Evolutionary conservation across 2,329 filamentous ascomycete genomes (phyloP), one percentile per base, ranked within the genome.

Genomic region (Graphilbum fragrans): DNA sequence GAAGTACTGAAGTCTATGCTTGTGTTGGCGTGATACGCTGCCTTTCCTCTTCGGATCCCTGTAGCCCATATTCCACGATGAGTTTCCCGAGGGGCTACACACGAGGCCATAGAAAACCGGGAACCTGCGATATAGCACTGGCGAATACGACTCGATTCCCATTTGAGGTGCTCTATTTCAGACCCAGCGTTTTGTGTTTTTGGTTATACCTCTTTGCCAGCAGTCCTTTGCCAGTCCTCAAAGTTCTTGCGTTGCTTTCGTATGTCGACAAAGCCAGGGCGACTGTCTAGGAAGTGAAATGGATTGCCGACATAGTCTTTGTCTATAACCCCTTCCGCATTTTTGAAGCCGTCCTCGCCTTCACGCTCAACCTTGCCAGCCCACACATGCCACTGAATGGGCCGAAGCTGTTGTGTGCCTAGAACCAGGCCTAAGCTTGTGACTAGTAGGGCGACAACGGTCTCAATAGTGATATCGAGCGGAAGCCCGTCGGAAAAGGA

Each of bases 241-340:
- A 94, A 94, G 45, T 88, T 83, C 55, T 71, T 78, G 55, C 83
- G 74, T 63, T 87, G 72, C 58, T 78, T 82, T 59, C 86, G 79
- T 48, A 96, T 85, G 63, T 98, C 86, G 64, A 86, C 73, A 54
- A 96, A 98, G 2, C 86, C 81, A 37, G 80, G 77, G 50, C 92
- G 69, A 45, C 84, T 80, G 62, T 96, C 90, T 45, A 95, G 60
- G 36, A 75, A 69, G 38, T 67, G 70, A 59, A 88, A 96, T 6
- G 88, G 86, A 56, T 93, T 94, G 16, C 82, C 82, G 12, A 74
- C 63, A 48, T 71, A 82, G 46, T 80, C 76, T 57, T 75, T 80
- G 54, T 86, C 78, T 29, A 82, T 76, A 53, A 82, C 72, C 4
- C 38, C 79, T 45, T 68, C 64, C 51, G 63, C 66, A 50, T 69